Conservation (phyloP, 179 eudicot species). For the Carnegiea gigantea region DNA sequence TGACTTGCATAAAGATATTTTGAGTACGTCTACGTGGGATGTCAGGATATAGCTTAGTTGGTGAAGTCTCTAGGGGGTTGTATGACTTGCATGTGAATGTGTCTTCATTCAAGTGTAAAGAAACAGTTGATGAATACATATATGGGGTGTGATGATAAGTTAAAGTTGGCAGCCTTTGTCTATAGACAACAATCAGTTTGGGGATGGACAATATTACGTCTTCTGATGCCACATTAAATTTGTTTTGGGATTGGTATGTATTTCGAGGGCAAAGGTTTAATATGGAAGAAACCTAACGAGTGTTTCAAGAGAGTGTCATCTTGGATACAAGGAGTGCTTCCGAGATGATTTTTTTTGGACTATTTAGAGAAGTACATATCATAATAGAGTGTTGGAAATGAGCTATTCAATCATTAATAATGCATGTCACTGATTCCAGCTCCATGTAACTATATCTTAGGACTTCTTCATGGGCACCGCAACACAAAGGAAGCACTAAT, state of each 20-base stretch:
- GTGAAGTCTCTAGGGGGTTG: background rate
- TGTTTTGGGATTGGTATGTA: no score
- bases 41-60: background rate
- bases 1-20: background rate
- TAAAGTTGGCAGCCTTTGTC: background rate
- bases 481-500: background rate
- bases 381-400: background rate
- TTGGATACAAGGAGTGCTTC: background rate
- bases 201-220: background rate
- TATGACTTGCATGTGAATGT: background rate
- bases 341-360: background rate
- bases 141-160: background rate
- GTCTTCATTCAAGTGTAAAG: background rate
- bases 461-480: background rate
- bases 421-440: background rate
- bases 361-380: background rate
- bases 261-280: no score
- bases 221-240: no score
- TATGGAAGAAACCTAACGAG: no score
- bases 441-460: background rate
- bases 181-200: background rate
- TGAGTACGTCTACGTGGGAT: slow-evolving; percentile 1
- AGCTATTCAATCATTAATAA: background rate
- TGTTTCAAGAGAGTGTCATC: background rate
- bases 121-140: background rate